Percentiles rank a stretch among this genome's conserved stretches.
Conservation (phyloP, 2,329 filamentous ascomycete species). For the Neospermospora avenae region DNA sequence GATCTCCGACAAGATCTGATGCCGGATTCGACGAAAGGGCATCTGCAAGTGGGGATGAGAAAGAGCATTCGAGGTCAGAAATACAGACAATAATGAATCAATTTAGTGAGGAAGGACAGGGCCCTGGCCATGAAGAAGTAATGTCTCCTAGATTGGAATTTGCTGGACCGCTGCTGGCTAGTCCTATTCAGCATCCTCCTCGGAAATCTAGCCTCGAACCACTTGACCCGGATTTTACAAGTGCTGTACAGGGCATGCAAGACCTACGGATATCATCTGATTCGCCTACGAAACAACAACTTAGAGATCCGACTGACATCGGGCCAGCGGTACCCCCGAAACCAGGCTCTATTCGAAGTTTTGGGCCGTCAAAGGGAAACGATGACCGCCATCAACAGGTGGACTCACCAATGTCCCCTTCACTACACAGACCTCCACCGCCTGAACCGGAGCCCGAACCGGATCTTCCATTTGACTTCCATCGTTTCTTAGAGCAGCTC, state of each 20-base stretch:
- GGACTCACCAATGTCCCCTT: conserved; percentile 40
- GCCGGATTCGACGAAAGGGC: conserved; percentile 55
- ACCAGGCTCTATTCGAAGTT: conserved; percentile 33
- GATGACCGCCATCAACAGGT: conserved; percentile 49
- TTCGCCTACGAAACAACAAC: conserved; percentile 12
- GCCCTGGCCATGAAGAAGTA: conserved; percentile 74
- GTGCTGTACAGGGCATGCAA: conserved; percentile 28
- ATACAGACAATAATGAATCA: conserved; percentile 98
- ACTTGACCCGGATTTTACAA: conserved; percentile 37
- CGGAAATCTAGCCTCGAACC: conserved; percentile 85
- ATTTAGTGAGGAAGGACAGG: conserved; percentile 73
- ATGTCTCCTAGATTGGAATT: conserved; percentile 88
- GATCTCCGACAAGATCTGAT: conserved; percentile 54
- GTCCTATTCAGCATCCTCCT: conserved; percentile 68
- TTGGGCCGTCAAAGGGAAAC: conserved; percentile 23
- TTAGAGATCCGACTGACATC: conserved; percentile 31
- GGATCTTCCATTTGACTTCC: conserved; percentile 90
- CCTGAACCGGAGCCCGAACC: conserved; percentile 78
- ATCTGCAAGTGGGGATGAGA: conserved; percentile 58
- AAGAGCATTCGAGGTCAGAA: conserved; percentile 73
- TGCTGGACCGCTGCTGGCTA: conserved; percentile 72
- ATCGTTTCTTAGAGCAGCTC: conserved; percentile 92
- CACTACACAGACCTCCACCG: conserved; percentile 60
- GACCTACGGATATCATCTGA: conserved; percentile 30
- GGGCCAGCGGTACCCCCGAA: conserved; percentile 42